phyloP scores from a whole-genome alignment of 352 stramenopile genomes.

The Globisporangium camurandrum region DNA sequence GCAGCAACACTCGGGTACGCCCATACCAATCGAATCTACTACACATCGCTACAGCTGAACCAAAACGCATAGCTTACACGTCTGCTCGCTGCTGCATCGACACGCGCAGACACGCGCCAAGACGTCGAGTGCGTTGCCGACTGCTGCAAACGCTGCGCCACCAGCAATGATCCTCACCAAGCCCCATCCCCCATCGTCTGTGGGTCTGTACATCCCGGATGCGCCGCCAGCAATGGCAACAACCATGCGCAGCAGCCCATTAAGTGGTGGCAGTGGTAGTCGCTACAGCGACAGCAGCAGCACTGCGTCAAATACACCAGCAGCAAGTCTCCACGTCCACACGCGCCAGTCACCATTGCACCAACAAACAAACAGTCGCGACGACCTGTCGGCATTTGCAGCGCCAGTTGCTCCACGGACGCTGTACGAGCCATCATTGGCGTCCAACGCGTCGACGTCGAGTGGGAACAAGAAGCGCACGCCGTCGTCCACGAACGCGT shows the following conservation, averaged over 20 bases:
- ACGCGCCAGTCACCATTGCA: slow-evolving; percentile 1
- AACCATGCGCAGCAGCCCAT: slow-evolving; percentile 2
- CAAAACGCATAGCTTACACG: background rate
- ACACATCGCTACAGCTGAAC: background rate
- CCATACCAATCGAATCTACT: background rate
- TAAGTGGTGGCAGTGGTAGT: slow-evolving; percentile 1
- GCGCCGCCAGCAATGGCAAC: background rate
- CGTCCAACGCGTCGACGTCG: slow-evolving; percentile 2
- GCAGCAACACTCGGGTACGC: slow-evolving; percentile 14
- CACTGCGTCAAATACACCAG: too few species aligned
- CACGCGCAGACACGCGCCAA: slow-evolving; percentile 30
- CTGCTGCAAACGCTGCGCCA: slow-evolving; percentile 1
- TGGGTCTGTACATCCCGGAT: slow-evolving; percentile 12
- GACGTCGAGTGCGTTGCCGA: slow-evolving; percentile 4
- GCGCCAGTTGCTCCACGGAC: slow-evolving; percentile 7
- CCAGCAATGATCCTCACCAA: slow-evolving; percentile 29
- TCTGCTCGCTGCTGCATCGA: background rate
- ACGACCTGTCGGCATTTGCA: background rate
- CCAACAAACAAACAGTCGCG: background rate
- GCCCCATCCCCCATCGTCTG: slow-evolving; percentile 21
- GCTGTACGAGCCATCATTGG: slow-evolving; percentile 11
- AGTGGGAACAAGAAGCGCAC: slow-evolving; percentile 10
- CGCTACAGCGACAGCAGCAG: slow-evolving; percentile 10
- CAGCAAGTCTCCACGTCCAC: slow-evolving; percentile 14
- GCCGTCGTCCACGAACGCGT: too few species aligned